Evolutionary conservation across 257 asterid genomes (phyloP), one percentile per base, ranked within the genome.

Genomic region (Solanum clarkiae): DNA sequence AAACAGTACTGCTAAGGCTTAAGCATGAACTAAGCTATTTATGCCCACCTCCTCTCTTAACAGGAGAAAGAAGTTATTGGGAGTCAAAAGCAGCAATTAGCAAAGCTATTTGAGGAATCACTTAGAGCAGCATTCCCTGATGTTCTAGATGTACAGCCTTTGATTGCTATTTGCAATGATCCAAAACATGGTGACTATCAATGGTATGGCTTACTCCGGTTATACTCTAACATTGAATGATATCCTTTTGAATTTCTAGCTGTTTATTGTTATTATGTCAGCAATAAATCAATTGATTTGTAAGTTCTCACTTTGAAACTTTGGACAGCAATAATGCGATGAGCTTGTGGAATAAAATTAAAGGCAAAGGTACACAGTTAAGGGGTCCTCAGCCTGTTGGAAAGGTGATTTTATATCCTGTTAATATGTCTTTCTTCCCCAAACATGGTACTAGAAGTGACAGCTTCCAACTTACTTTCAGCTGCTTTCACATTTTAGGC

Each of bases 271-370:
- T 77, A 54, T 77, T 77, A 26, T 51, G 82, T 53, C 42, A 51
- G 65, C 53, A 16, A 16, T 16, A 55, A 51, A 79, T 79, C 2
- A 18, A 16, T 69, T 81, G 20, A 18, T 49, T 45, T 5, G 22
- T 10, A 44, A 40, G 55, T 56, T 53, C 85, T 83, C 49, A 62
- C 49, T 26, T 29, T 63, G 85, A 45, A 82, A 63, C 86, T 87
- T 83, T 86, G 84, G 87, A 29, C 93, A 96, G 98, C 92, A 96
- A 96, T 88, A 96, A 96, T 87, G 99, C 99, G 17, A 96, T 96
- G 99, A 93, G 98, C 85, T 87, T 96, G 88, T 96, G 95, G 94
- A 88, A 93, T 53, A 93, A 90, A 87, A 86, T 96, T 83, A 96
- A 90, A 86, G 97, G 92, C 82, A 94, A 75, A 83, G 87, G 91